Conservation (phyloP, 129 eudicot species). For the Flaveria linearis region DNA sequence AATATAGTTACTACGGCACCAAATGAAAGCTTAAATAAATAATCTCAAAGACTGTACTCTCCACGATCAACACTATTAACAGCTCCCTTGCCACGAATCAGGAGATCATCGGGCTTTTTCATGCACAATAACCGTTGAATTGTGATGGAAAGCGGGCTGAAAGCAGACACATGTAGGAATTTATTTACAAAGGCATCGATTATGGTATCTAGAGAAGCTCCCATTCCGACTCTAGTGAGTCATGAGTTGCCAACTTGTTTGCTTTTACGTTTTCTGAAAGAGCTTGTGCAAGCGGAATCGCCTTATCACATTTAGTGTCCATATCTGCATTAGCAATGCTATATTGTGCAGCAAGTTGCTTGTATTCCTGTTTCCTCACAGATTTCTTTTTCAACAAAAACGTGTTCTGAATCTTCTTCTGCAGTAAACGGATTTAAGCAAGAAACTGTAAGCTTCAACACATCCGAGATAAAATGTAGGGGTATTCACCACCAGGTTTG, state of each 20-base stretch:
- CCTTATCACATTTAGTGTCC: conserved; percentile 11
- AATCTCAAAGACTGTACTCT: conserved; percentile 18
- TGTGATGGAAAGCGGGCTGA: conserved; percentile 35
- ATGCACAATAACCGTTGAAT: conserved; percentile 19
- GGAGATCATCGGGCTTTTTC: conserved; percentile 27
- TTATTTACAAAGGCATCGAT: conserved; percentile 28
- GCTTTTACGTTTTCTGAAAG: conserved; percentile 4
- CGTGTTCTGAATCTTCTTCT: conserved; percentile 63
- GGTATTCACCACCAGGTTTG: background rate
- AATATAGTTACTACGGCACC: conserved; percentile 21
- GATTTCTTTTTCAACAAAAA: conserved; percentile 54
- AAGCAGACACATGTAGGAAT: conserved; percentile 21
- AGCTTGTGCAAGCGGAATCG: background rate
- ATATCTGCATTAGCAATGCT: conserved; percentile 1
- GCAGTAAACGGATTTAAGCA: conserved; percentile 14
- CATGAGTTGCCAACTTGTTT: conserved; percentile 25
- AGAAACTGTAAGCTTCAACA: background rate
- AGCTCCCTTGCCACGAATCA: conserved; percentile 38
- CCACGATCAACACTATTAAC: conserved; percentile 30
- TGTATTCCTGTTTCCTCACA: conserved; percentile 51
- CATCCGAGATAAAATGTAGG: background rate
- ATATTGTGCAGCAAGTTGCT: conserved; percentile 43
- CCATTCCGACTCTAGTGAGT: conserved; percentile 66
- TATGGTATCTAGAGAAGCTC: conserved; percentile 62
- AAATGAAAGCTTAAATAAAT: conserved; percentile 30